Percentiles rank a stretch among this genome's conserved stretches.
Conservation (phyloP, 2,329 filamentous ascomycete species). For the Diaporthe ampelina region DNA sequence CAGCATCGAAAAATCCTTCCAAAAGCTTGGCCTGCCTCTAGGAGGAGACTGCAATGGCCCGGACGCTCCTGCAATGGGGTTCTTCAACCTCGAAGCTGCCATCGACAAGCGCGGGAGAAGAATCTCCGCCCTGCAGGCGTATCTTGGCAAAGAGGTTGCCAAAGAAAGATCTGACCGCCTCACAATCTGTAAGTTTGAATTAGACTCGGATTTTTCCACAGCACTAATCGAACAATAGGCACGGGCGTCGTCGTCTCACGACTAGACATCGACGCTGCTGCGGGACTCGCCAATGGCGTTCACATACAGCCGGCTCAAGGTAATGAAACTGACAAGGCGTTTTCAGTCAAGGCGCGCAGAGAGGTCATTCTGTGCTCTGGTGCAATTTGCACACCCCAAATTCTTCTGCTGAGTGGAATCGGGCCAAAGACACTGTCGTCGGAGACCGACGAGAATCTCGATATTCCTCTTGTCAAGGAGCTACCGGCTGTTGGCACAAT, state of each 20-base stretch:
- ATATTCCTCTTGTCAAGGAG: background rate
- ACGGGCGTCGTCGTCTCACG: background rate
- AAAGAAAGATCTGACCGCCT: background rate
- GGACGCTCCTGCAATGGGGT: background rate
- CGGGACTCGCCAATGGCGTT: background rate
- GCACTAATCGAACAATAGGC: background rate
- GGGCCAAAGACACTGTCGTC: background rate
- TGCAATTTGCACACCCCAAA: background rate
- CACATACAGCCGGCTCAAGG: background rate
- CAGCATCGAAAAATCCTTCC: background rate
- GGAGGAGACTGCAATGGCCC: background rate
- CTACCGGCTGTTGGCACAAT: background rate
- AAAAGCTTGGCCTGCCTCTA: background rate
- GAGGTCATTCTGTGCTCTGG: background rate
- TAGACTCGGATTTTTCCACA: background rate
- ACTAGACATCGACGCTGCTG: background rate
- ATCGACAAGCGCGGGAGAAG: background rate
- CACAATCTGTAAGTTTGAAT: background rate
- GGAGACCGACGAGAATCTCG: background rate
- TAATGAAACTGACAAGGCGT: background rate
- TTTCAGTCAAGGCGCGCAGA: background rate
- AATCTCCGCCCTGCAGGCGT: background rate
- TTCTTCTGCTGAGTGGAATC: background rate
- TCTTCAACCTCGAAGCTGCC: background rate
- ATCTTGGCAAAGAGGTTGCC: background rate